Percentiles rank a stretch among this genome's conserved stretches.
phyloP scores from a whole-genome alignment of 2,329 filamentous ascomycete species.

The Corynespora cassiicola region DNA sequence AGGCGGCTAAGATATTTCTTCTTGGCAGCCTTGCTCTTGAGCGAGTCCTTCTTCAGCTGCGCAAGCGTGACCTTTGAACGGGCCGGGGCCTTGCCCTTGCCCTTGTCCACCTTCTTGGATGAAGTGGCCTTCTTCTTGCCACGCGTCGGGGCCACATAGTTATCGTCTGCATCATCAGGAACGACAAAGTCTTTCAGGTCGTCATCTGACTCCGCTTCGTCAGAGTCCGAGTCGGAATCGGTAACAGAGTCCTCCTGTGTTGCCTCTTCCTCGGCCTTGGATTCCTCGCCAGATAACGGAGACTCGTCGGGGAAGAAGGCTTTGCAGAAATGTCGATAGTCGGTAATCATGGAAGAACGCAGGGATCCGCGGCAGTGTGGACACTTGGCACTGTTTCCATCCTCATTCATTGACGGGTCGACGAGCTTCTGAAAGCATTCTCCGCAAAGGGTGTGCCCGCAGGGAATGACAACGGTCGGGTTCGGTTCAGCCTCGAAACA shows the following conservation, averaged over 20 bases:
- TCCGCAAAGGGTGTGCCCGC: slow-evolving; percentile 79
- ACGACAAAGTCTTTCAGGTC: slow-evolving; percentile 64
- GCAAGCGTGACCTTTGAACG: slow-evolving; percentile 59
- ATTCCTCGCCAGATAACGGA: too few relatives aligned
- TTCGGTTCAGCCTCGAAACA: slow-evolving; percentile 80
- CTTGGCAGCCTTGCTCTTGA: slow-evolving; percentile 69
- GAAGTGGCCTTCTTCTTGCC: slow-evolving; percentile 39
- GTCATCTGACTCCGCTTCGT: slow-evolving; percentile 43
- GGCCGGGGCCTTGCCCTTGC: slow-evolving; percentile 49
- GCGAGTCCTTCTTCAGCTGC: slow-evolving; percentile 71
- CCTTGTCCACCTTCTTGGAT: slow-evolving; percentile 50
- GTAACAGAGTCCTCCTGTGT: slow-evolving; percentile 25
- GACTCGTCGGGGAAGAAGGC: slow-evolving; percentile 70
- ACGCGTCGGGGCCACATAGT: slow-evolving; percentile 9
- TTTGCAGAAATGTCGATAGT: slow-evolving; percentile 75
- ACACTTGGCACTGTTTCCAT: slow-evolving; percentile 68
- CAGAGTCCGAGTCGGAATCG: slow-evolving; percentile 38
- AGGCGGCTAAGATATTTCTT: slow-evolving; percentile 74
- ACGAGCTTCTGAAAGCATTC: slow-evolving; percentile 76
- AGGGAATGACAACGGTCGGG: slow-evolving; percentile 79
- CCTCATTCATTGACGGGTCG: slow-evolving; percentile 65
- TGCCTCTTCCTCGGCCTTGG: slow-evolving; percentile 47
- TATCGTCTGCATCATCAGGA: slow-evolving; percentile 49
- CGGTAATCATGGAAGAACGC: slow-evolving; percentile 73
- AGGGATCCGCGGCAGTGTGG: slow-evolving; percentile 76